Conservation (phyloP, 257 asterid genomes). For the Nemophila menziesii region DNA sequence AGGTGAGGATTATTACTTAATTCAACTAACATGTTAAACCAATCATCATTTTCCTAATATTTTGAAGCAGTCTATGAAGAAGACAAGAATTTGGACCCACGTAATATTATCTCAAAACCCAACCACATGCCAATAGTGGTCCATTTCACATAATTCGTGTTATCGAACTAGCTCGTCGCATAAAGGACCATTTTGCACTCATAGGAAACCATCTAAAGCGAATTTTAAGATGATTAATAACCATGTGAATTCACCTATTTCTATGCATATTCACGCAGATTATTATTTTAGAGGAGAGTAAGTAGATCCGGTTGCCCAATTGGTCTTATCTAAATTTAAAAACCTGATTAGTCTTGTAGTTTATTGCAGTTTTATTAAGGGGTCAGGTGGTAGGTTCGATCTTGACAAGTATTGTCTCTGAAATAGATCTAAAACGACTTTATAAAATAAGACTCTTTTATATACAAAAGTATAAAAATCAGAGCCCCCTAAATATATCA, state of each 20-base stretch:
- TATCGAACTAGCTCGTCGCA: not conserved
- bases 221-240: not conserved
- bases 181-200: not conserved
- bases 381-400: too few species aligned
- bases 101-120: slow-evolving; percentile 1
- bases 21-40: not conserved
- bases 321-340: too few species aligned
- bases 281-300: not conserved
- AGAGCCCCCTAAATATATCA: too few species aligned
- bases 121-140: slow-evolving; percentile 9
- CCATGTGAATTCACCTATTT: not conserved
- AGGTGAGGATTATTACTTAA: not conserved
- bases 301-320: not conserved
- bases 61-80: not conserved
- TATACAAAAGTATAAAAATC: too few species aligned
- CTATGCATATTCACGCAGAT: not conserved
- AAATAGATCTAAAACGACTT: too few species aligned
- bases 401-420: too few species aligned
- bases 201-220: too few species aligned
- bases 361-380: too few species aligned
- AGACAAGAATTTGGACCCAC: not conserved
- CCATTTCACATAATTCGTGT: not conserved
- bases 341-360: too few species aligned
- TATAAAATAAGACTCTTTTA: too few species aligned
- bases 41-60: slow-evolving; percentile 1